Evolutionary conservation across 306 rosid genomes (phyloP), one percentile per base, ranked within the genome.

Genomic region (Cicer judaicum): DNA sequence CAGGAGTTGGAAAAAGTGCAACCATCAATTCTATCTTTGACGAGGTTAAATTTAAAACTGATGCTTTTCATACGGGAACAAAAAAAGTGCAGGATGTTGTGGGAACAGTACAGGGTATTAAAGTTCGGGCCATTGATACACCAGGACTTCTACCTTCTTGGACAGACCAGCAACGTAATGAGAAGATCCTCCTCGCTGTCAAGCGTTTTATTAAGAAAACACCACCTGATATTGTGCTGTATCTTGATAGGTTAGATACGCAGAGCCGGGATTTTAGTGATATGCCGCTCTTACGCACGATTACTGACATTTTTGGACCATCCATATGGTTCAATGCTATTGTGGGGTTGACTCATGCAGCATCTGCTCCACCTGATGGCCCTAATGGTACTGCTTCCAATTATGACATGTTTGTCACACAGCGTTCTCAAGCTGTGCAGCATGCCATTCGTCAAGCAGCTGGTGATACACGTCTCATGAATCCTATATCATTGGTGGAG

Each of bases 361-460:
- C 97, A 10, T 94, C 96, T 59, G 93, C 98, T 75, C 98, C 98
- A 19, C 98, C 98, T 18, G 98, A 94, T 50, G 97, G 98, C 36
- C 96, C 98, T 54, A 94, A 90, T 78, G 98, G 98, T 18, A 86
- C 87, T 36, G 87, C 94, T 79, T 90, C 98, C 65, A 88, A 91
- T 84, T 94, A 94, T 76, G 98, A 94, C 80, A 90, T 82, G 94
- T 94, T 94, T 82, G 97, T 94, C 79, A 94, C 97, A 68, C 97
- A 91, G 69, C 96, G 98, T 14, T 91, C 97, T 77, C 98, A 82
- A 84, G 97, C 91, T 78, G 97, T 94, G 66, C 98, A 94, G 88
- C 97, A 94, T 88, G 97, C 98, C 73, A 94, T 94, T 80, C 96
- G 98, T 14, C 98, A 94, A 81, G 97, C 98, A 59, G 98, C 98